A percentile compares a stretch with the other conserved stretches of the same genome.
phyloP scores from a whole-genome alignment of 495 filamentous ascomycete genomes.

The Cladorrhinum samala region DNA sequence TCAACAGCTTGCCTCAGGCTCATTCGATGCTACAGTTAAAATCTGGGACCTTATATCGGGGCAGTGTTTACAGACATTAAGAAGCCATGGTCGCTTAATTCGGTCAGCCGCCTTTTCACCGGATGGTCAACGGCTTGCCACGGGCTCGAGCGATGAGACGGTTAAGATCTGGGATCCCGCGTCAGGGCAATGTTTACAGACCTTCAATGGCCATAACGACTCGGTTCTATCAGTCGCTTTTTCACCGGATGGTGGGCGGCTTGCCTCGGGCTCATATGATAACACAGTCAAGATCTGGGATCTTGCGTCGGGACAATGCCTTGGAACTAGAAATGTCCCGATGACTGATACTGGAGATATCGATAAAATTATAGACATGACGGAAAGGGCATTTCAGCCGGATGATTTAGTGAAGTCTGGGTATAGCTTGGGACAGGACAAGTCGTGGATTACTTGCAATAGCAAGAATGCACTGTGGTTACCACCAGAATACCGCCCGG shows the following conservation, averaged over 20 bases:
- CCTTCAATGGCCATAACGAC: not conserved
- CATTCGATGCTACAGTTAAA: not conserved
- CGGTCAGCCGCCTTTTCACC: not conserved
- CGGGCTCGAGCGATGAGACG: not conserved
- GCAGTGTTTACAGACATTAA: too few species aligned
- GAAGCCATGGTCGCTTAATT: not conserved
- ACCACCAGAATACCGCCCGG: slow-evolving; percentile 23
- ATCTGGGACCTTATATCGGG: slow-evolving; percentile 1
- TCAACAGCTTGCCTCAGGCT: not conserved
- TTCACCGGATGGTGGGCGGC: too few species aligned
- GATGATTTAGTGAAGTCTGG: not conserved
- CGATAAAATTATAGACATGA: slow-evolving; percentile 3
- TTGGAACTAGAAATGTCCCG: too few species aligned
- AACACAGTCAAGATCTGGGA: too few species aligned
- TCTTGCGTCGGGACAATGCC: too few species aligned
- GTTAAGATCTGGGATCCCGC: slow-evolving; percentile 8
- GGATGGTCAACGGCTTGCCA: not conserved
- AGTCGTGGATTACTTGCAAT: slow-evolving; percentile 1
- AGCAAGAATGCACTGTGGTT: slow-evolving; percentile 22
- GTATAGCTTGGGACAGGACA: not conserved
- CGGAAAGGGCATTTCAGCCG: slow-evolving; percentile 2
- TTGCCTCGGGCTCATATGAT: too few species aligned
- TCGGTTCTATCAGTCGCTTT: not conserved
- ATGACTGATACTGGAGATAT: slow-evolving; percentile 4
- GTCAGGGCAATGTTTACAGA: not conserved